Base-by-base conservation (phyloP, 148 eudicot genomes). In the Fallopia convolvulus region DNA sequence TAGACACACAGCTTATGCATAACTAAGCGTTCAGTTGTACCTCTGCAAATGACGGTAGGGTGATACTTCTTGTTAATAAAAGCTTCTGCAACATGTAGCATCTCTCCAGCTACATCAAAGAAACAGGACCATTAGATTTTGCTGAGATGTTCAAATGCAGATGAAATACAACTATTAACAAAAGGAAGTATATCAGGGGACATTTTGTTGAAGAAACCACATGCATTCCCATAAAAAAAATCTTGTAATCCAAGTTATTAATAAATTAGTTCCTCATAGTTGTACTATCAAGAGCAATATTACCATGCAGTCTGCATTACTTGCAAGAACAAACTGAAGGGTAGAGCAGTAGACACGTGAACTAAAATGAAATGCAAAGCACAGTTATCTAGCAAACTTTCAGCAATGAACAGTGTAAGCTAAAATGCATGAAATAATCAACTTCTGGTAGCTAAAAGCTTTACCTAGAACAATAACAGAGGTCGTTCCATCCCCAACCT, bases 21-120 rank as follows among this genome's bases (percentile, higher is more conserved):
- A 52, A 15, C 58, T 15, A 17, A 52, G 47, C 7, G 47, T 44
- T 3, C 15, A 26, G 56, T 44, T 1, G n/a, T 91, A 94, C 97
- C 99, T 92, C 99, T 87, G 78, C 97, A 92, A 50, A 94, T 92
- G 65, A 94, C 99, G 70, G 99, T 94, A 77, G 99, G 99, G 77
- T 94, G 99, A 81, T 90, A 94, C n/a, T 80, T 88, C 81, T 90
- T 92, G 84, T 88, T 90, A 81, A 94, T 89, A 83, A 89, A 92
- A 50, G 97, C 97, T 83, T 94, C 97, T 9, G 97, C 97, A 74
- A 94, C 99, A 81, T 94, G 97, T 78, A 94, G 97, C 99, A 94
- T 94, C 88, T 94, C 99, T 53, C 99, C 99, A 77, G 99, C 99
- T 92, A 77, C 81, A 72, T 74, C 61, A 47, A 20, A 77, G 21